phyloP scores from a whole-genome alignment of 1,284 basidiomycete species.

The Ganoderma meredithae region DNA sequence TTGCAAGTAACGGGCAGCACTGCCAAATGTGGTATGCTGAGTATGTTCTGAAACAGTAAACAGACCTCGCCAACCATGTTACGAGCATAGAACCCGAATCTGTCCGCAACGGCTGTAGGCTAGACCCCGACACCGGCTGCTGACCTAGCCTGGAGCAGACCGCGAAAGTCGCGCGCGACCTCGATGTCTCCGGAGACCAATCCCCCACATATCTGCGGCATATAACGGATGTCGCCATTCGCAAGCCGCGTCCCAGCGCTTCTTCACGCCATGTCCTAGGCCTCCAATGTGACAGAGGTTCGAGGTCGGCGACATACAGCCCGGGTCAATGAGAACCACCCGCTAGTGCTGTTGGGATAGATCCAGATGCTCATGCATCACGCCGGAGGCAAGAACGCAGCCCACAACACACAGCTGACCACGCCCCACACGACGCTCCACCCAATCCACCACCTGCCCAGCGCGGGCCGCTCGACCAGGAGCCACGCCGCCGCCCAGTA shows the following conservation, averaged over 20 bases:
- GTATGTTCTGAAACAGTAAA: too few relatives aligned
- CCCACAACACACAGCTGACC: conserved; percentile 82
- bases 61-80: too few relatives aligned
- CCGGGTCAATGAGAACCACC: too few relatives aligned
- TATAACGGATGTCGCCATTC: neutral
- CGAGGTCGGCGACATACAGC: neutral
- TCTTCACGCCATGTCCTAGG: neutral
- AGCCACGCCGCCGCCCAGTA: conserved; percentile 88
- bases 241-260: neutral
- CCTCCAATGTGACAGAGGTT: neutral
- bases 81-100: neutral
- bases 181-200: neutral
- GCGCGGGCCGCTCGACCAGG: conserved; percentile 53
- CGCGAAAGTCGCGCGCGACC: neutral
- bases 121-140: neutral
- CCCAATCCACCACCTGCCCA: conserved; percentile 63
- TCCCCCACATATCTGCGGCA: neutral
- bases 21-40: too few relatives aligned
- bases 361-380: too few relatives aligned
- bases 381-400: conserved; percentile 90
- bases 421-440: conserved; percentile 85
- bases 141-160: neutral
- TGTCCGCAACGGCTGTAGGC: neutral
- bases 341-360: too few relatives aligned
- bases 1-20: neutral